Base-by-base conservation (phyloP, 352 stramenopile genomes). In the Globisporangium echinulatum region DNA sequence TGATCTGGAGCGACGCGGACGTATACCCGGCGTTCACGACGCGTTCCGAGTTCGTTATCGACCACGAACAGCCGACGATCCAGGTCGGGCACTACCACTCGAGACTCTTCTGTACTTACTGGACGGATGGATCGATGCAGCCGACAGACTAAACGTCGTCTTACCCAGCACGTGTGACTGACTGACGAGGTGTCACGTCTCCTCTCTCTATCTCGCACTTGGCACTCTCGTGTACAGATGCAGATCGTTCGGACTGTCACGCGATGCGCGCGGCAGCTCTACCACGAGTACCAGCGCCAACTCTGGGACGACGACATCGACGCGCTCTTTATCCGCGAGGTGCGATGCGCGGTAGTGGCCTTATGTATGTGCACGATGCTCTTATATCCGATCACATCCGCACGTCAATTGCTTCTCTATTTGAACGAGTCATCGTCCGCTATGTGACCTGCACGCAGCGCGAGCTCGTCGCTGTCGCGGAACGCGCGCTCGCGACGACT, bases 1-100 rank as follows among this genome's bases (percentile, higher is more conserved):
- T 94, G 84, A 77, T 94, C 59, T 92, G 79, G 77, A 83, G 77
- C 59, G 84, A 94, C 55, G 63, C 62, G 15, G 84, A 94, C 44
- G 64, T 91, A 37, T 94, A 94, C 49, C 69, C 78, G 6, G 56
- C 67, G 48, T 91, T 92, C 56, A 83, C 78, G 17, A 83, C 73
- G 0, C 67, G 74, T 17, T 42, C 49, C 2, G 66, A 77, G 39
- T 88, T 91, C 40, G 71, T 68, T 13, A 79, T 89, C 11, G 63
- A 88, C 42, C 77, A 91, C 49, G 69, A 78, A 6, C 61, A 82
- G n/a, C 75, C 82, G 3, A 88, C 82, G 9, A 53, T 89, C 13
- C 68, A 76, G 62, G 72, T 81, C 0, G 49, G 7, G 25, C 25
- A 25, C 25, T 25, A 25, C 25, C 25, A 25, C 25, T 25, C 25